Evolutionary conservation across 2,329 filamentous ascomycete species (phyloP), one percentile per base, ranked within the genome.

Genomic region (Dactylellina haptotyla): DNA sequence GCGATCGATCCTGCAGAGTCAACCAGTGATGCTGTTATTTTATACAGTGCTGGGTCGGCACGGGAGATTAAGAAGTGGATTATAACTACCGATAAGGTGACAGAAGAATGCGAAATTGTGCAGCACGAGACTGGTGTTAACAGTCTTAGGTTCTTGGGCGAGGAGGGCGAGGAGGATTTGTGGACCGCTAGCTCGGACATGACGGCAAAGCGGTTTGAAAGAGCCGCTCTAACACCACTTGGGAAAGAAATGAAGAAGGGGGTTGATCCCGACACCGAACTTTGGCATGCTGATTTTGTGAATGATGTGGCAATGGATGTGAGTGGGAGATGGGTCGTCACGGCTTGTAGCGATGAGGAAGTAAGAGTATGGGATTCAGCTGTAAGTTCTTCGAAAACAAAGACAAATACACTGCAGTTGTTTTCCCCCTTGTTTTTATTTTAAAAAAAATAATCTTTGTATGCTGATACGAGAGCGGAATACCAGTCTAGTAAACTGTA

Each of bases 171-270:
- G 28, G 85, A 87, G 10, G 91, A 97, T 77, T 82, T 97, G 12
- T 98, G 93, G 93, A 97, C 94, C 5, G 90, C 93, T 4, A 97
- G 92, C 72, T 93, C 92, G 3, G 95, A 99, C 80, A 95, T 92
- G 77, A 93, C 90, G 0, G 88, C 88, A 1, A 95, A 94, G 80
- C 93, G 92, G 41, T 75, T 78, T 39, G 77, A 77, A 10, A 72
- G 76, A 3, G 28, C 25, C 3, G 59, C 54, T 6, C 20, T 64
- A 54, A 53, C 39, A 23, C 46, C 45, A 4, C 41, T 69, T 34
- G 69, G 48, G 9, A 45, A 16, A 16, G 75, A 73, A 41, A 63
- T 57, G 26, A 45, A 25, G 10, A 57, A 70, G 5, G 75, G 72
- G 6, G 30, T 45, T 18, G 66, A 76, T 18, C 75, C 75, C 10